A percentile compares a stretch with the other conserved stretches of the same genome.
phyloP scores from a whole-genome alignment of 2,329 filamentous ascomycete genomes.

The Bipolaris victoriae region DNA sequence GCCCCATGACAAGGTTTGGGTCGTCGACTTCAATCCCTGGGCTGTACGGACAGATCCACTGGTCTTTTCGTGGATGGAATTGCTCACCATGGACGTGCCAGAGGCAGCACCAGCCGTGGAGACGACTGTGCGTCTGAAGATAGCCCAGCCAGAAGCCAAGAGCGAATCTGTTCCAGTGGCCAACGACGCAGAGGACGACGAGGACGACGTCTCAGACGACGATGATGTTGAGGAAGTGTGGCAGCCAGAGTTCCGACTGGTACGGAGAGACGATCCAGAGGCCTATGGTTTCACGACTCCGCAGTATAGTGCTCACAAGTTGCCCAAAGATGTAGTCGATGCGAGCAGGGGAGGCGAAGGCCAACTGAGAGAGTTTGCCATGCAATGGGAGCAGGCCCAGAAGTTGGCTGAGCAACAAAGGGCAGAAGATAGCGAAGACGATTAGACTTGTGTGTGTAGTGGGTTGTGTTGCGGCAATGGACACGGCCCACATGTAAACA shows the following conservation, averaged over 20 bases:
- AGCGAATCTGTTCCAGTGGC: not conserved
- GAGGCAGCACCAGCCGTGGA: conserved; percentile 14
- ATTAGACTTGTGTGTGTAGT: conserved; percentile 22
- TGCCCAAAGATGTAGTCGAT: conserved; percentile 89
- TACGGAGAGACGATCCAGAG: conserved; percentile 84
- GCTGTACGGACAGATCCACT: conserved; percentile 86
- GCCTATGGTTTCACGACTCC: conserved; percentile 85
- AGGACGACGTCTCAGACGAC: conserved; percentile 39
- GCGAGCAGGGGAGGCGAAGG: conserved; percentile 66
- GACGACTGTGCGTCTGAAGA: conserved; percentile 39
- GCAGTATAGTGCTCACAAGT: conserved; percentile 92
- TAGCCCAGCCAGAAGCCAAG: conserved; percentile 13
- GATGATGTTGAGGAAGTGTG: conserved; percentile 63
- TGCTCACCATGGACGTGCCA: conserved; percentile 73
- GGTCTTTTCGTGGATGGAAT: conserved; percentile 87
- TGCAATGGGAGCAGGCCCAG: conserved; percentile 56
- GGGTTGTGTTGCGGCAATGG: not conserved
- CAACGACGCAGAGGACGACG: conserved; percentile 5
- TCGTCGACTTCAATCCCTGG: conserved; percentile 97
- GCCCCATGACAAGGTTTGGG: conserved; percentile 74
- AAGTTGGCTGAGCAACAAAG: conserved; percentile 51
- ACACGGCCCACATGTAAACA: not conserved
- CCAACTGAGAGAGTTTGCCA: conserved; percentile 72
- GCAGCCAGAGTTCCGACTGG: conserved; percentile 78
- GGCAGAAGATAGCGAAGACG: conserved; percentile 48